phyloP scores from a whole-genome alignment of 179 eudicot genomes.

The Nepenthes alata region DNA sequence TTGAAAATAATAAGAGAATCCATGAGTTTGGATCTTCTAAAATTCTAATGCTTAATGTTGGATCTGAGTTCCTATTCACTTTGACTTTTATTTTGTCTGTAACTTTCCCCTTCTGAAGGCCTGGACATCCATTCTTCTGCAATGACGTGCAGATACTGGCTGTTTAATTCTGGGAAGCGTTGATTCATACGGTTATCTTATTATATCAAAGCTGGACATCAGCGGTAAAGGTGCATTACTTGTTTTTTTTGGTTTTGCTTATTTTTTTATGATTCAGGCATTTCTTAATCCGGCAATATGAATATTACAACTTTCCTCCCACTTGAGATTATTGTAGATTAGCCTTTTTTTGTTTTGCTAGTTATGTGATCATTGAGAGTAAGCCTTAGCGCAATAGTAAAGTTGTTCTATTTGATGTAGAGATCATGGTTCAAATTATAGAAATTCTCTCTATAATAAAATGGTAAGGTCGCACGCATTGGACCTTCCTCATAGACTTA shows the following conservation, averaged over 20 bases:
- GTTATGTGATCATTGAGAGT: no score
- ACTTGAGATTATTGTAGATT: no score
- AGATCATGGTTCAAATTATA: no score
- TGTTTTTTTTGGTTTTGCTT: background rate
- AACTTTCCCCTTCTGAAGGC: background rate
- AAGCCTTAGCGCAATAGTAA: no score
- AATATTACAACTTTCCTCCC: background rate
- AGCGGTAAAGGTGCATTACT: constrained; percentile 29
- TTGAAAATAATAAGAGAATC: background rate
- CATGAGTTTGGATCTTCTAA: background rate
- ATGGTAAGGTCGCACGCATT: no score
- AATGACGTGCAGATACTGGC: constrained; percentile 29
- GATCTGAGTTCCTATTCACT: no score
- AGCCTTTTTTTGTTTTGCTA: no score
- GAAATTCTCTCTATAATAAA: no score
- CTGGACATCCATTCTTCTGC: background rate
- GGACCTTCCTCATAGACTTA: no score
- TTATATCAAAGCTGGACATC: constrained; percentile 39
- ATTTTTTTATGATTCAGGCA: background rate
- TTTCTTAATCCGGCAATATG: background rate
- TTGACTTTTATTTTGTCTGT: background rate
- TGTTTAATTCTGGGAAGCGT: constrained; percentile 52
- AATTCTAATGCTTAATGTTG: no score
- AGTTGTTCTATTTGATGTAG: no score
- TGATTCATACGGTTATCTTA: constrained; percentile 62